phyloP scores from a whole-genome alignment of 2,329 filamentous ascomycete genomes.

The Penicillium sp. region DNA sequence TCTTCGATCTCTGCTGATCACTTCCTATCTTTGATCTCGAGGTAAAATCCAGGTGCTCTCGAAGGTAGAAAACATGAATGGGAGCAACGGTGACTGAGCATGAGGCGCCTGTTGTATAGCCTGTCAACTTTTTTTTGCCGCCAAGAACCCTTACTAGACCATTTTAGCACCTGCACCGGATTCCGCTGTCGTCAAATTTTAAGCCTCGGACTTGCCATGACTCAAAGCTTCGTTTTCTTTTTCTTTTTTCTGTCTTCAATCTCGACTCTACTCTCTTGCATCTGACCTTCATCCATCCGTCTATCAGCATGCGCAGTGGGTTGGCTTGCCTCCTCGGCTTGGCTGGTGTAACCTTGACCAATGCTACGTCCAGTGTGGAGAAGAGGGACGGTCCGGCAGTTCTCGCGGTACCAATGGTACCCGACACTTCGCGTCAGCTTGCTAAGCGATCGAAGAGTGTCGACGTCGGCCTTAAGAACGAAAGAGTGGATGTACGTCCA shows the following conservation, averaged over 20 bases:
- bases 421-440: neutral
- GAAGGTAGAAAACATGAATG: neutral
- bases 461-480: neutral
- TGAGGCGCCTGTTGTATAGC: neutral
- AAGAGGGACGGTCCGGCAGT: neutral
- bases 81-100: neutral
- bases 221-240: neutral
- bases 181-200: neutral
- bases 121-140: neutral
- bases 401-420: neutral
- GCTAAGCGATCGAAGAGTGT: neutral
- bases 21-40: neutral
- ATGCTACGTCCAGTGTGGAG: neutral
- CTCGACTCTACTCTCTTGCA: neutral
- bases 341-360: neutral
- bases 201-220: neutral
- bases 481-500: neutral
- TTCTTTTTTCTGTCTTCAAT: neutral
- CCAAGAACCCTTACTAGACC: neutral
- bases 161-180: neutral
- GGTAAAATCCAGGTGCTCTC: neutral
- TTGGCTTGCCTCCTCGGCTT: neutral
- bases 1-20: neutral
- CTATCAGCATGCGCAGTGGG: neutral
- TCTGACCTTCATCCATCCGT: neutral